Evolutionary conservation across 306 rosid species (phyloP), one percentile per base, ranked within the genome.

Genomic region (Hylodesmum podocarpum): DNA sequence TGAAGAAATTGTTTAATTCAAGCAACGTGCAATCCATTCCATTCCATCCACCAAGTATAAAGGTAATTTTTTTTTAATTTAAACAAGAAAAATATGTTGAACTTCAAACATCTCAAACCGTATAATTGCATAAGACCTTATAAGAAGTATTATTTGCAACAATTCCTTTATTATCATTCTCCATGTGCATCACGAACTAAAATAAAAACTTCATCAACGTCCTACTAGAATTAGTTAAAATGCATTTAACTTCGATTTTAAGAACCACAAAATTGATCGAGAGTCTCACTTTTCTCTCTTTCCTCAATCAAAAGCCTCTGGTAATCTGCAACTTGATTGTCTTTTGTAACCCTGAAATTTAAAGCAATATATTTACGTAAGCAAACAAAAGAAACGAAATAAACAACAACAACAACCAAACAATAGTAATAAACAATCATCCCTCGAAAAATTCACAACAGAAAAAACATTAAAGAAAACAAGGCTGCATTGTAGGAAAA

Each of bases 201-300:
- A 40, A 62, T n/a, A 61, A 46, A 43, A 72, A 37, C 18, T 67
- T 19, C 54, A 24, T 34, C 12, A 63, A 51, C 73, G 51, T 40
- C 2, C 18, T 15, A n/a, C 18, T 12, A 43, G 1, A 54, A 54
- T 53, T 14, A 29, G 29, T 59, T 15, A 15, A 58, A 51, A 53
- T 18, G 12, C 41, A 18, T 43, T 36, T 63, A 62, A 62, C 5
- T 55, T 63, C 10, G 36, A 64, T 10, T 44, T 66, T 5, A 47
- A 58, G 5, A 73, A 76, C 33, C 13, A 70, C 29, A 25, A 31
- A 70, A 55, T n/a, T 3, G 46, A 72, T 19, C 6, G 15, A 55
- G 58, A 22, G 39, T 25, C 97, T 89, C 85, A 94, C 97, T 89
- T 84, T 86, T 92, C 72, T 68, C 82, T 71, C 46, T 84, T 79